Evolutionary conservation across 805 yeast species (phyloP).

Genomic region (Komagataella pseudopastoris): DNA sequence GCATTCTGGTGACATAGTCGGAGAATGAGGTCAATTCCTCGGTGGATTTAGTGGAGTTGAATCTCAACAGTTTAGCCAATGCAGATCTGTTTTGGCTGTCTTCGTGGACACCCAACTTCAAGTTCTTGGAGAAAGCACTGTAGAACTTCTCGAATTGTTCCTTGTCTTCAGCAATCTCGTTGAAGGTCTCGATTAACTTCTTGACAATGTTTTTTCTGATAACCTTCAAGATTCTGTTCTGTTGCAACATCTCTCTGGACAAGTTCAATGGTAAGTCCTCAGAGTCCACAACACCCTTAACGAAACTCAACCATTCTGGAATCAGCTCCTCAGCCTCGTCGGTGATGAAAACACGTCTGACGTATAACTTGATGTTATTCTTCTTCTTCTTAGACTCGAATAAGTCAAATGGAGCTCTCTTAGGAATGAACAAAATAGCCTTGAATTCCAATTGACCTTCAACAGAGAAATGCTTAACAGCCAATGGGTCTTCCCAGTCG

Average conservation of each 20-base stretch:
- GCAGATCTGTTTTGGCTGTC: constrained; percentile 95
- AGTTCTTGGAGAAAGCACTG: constrained; percentile 94
- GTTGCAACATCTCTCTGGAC: constrained; percentile 99
- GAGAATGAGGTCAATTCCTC: constrained; percentile 91
- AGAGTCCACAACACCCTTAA: constrained; percentile 98
- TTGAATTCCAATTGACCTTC: constrained; percentile 99
- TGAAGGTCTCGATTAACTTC: constrained; percentile 96
- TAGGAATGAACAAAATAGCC: constrained; percentile 95
- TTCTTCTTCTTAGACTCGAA: constrained; percentile 99
- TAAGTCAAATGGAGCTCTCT: constrained; percentile 98
- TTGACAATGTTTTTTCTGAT: constrained; percentile 98
- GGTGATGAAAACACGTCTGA: constrained; percentile 98
- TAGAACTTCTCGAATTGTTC: constrained; percentile 98
- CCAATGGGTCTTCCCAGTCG: constrained; percentile 99
- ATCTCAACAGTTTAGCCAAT: constrained; percentile 92
- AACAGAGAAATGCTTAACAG: constrained; percentile 98
- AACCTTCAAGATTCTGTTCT: constrained; percentile 98
- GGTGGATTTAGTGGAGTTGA: constrained; percentile 87
- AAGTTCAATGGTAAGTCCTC: constrained; percentile 99
- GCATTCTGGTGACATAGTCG: constrained; percentile 99
- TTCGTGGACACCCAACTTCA: constrained; percentile 98
- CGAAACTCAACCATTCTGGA: constrained; percentile 97
- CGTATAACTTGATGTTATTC: constrained; percentile 96
- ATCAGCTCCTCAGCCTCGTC: constrained; percentile 99
- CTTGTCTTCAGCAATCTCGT: constrained; percentile 97